Evolutionary conservation across 805 yeast species (phyloP).

Genomic region (Alloascoidea hylecoeti): DNA sequence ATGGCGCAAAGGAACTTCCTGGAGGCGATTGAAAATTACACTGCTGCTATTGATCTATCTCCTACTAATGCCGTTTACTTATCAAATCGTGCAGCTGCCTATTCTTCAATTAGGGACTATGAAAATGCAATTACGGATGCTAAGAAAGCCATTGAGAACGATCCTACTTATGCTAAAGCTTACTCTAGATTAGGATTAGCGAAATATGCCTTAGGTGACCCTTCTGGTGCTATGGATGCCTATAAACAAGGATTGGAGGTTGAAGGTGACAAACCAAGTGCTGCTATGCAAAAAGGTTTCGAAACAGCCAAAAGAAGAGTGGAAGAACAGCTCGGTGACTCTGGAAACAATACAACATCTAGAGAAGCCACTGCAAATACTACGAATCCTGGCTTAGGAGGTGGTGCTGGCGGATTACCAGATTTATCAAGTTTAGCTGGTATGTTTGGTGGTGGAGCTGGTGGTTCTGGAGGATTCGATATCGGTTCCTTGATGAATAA

Average conservation of each 20-base stretch:
- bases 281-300: conserved; percentile 84
- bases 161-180: conserved; percentile 79
- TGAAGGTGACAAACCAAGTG: conserved; percentile 77
- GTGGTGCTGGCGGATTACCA: conserved; percentile 47
- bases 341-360: conserved; percentile 7
- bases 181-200: conserved; percentile 94
- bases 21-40: conserved; percentile 62
- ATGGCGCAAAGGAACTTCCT: conserved; percentile 67
- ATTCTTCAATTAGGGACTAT: conserved; percentile 64
- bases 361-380: conserved; percentile 16
- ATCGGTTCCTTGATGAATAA: conserved; percentile 64
- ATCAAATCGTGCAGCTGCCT: conserved; percentile 96
- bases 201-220: conserved; percentile 85
- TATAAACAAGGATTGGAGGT: conserved; percentile 76
- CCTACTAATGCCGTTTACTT: conserved; percentile 70
- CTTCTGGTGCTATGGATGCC: conserved; percentile 80
- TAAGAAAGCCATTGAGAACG: conserved; percentile 59
- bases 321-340: conserved; percentile 44
- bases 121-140: conserved; percentile 77
- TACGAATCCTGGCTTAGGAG: conserved; percentile 16
- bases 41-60: conserved; percentile 61
- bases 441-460: conserved; percentile 34
- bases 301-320: conserved; percentile 87
- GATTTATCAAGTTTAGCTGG: conserved; percentile 46
- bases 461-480: conserved; percentile 60